Evolutionary conservation across 257 asterid species (phyloP).

Genomic region (Jacaranda mimosifolia): DNA sequence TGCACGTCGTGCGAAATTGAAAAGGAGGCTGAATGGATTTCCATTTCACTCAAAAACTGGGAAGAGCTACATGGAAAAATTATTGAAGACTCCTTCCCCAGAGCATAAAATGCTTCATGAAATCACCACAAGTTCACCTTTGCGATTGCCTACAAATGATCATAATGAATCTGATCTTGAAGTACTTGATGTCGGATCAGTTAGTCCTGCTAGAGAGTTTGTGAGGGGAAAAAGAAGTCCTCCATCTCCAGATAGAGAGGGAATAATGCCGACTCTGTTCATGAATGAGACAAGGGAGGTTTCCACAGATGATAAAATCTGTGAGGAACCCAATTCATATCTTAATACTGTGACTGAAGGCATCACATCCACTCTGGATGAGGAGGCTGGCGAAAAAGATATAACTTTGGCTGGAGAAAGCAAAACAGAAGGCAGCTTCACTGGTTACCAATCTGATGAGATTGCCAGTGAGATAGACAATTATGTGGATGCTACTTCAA

Average conservation of each 20-base stretch:
- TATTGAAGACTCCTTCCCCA: slow-evolving; percentile 70
- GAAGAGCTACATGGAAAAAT: slow-evolving; percentile 86
- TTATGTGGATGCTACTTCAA: slow-evolving; percentile 81
- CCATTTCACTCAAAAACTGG: slow-evolving; percentile 75
- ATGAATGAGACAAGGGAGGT: slow-evolving; percentile 45
- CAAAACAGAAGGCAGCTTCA: slow-evolving; percentile 50
- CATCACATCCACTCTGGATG: slow-evolving; percentile 43
- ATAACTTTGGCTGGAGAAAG: slow-evolving; percentile 55
- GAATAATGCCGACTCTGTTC: slow-evolving; percentile 38
- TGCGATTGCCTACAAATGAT: slow-evolving; percentile 47
- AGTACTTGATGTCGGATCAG: slow-evolving; percentile 49
- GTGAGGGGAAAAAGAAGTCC: slow-evolving; percentile 49
- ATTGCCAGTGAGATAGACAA: slow-evolving; percentile 77
- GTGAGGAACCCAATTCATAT: slow-evolving; percentile 47
- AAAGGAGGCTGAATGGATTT: slow-evolving; percentile 83
- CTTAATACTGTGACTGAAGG: slow-evolving; percentile 45
- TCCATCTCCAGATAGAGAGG: slow-evolving; percentile 52
- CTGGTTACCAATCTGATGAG: slow-evolving; percentile 68
- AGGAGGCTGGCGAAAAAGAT: slow-evolving; percentile 53
- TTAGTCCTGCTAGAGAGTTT: slow-evolving; percentile 54
- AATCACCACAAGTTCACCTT: slow-evolving; percentile 50
- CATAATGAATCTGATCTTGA: slow-evolving; percentile 50
- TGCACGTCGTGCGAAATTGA: slow-evolving; percentile 70
- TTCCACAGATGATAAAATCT: slow-evolving; percentile 39
- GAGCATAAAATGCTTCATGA: slow-evolving; percentile 71